Evolutionary conservation across 2,329 filamentous ascomycete genomes (phyloP).

Genomic region (Diaporthe australafricana): DNA sequence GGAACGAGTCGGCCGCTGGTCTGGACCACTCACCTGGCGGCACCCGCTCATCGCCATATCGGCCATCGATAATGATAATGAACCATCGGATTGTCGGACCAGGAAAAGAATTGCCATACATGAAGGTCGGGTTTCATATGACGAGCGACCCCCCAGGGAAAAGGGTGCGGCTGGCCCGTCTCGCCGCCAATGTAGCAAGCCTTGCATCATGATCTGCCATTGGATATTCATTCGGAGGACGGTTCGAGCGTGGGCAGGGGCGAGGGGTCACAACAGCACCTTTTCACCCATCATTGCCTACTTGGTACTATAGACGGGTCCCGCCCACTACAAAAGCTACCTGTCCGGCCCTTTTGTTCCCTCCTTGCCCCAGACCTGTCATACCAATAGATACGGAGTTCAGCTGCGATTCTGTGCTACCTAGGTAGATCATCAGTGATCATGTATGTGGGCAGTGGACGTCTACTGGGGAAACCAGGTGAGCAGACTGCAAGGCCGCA

Average conservation of each 20-base stretch:
- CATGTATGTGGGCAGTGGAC: background rate
- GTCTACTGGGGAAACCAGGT: background rate
- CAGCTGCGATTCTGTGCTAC: too few species aligned
- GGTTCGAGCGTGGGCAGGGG: background rate
- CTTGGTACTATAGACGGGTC: background rate
- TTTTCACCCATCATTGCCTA: background rate
- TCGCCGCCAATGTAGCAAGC: constrained; percentile 20
- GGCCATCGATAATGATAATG: background rate
- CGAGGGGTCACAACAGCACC: background rate
- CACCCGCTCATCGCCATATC: background rate
- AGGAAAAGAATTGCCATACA: constrained; percentile 9
- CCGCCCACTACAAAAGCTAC: too few species aligned
- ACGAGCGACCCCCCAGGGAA: background rate
- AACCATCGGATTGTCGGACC: constrained; percentile 13
- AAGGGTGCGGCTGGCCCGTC: background rate
- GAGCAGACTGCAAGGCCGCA: background rate
- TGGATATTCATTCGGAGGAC: background rate
- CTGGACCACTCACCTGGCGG: constrained; percentile 4
- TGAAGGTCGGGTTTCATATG: background rate
- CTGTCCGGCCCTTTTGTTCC: background rate
- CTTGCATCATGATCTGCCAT: constrained; percentile 22
- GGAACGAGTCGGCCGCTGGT: background rate
- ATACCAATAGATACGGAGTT: too few species aligned
- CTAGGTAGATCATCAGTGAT: too few species aligned
- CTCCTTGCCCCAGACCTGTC: too few species aligned